Conservation (phyloP, 352 stramenopile genomes). For the Globisporangium nagaii region DNA sequence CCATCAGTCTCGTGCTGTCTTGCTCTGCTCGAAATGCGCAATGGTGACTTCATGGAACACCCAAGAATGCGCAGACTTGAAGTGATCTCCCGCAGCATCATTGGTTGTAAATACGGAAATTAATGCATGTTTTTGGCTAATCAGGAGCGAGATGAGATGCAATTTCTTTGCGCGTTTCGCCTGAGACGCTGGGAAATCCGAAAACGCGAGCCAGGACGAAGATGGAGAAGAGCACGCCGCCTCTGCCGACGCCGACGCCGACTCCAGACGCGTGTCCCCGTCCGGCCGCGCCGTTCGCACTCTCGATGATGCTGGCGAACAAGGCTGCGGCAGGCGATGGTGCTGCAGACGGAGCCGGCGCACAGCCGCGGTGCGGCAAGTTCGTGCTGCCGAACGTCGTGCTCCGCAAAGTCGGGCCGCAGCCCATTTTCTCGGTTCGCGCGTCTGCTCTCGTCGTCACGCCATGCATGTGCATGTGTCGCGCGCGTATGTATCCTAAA, state of each 20-base stretch:
- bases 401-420: conserved; percentile 62
- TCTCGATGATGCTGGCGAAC: conserved; percentile 20
- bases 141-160: neutral
- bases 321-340: conserved; percentile 5
- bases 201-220: neutral
- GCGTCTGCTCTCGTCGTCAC: neutral
- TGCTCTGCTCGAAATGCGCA: neutral
- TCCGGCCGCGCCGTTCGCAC: conserved; percentile 33
- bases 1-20: neutral
- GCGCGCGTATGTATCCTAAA: neutral
- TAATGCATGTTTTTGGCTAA: neutral
- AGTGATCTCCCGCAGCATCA: neutral
- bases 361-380: conserved; percentile 5
- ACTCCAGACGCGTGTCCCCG: neutral
- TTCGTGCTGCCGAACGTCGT: conserved; percentile 46
- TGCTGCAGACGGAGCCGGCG: too few relatives aligned
- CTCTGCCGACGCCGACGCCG: conserved; percentile 6
- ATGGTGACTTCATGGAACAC: neutral
- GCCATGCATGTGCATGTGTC: neutral
- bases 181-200: too few relatives aligned
- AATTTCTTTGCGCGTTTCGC: neutral
- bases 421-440: conserved; percentile 72
- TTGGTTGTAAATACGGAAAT: neutral
- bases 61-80: neutral
- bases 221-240: conserved; percentile 8